phyloP scores from a whole-genome alignment of 345 rosid species.

The Euphorbia tirucalli region DNA sequence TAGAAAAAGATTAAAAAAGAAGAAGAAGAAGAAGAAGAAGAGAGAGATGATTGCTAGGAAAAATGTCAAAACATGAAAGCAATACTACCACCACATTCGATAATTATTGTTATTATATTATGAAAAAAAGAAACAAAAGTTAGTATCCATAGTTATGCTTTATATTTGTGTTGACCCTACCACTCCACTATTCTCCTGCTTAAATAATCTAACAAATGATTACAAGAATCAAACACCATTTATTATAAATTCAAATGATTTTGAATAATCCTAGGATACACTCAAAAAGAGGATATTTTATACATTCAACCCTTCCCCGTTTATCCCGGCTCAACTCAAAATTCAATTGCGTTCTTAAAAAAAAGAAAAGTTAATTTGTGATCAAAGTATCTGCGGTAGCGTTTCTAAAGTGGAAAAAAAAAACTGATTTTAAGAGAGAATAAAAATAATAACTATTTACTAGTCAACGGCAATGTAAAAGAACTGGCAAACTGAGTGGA shows the following conservation, averaged over 20 bases:
- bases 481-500: background rate
- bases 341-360: too few relatives aligned
- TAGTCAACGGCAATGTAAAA: background rate
- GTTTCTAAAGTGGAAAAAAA: too few relatives aligned
- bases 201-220: background rate
- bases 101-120: background rate
- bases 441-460: background rate
- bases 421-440: too few relatives aligned
- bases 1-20: background rate
- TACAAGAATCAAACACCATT: background rate
- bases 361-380: too few relatives aligned
- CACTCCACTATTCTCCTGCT: background rate
- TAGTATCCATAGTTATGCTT: background rate
- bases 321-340: too few relatives aligned
- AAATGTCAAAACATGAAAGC: slow-evolving; percentile 2
- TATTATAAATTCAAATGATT: background rate
- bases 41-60: background rate
- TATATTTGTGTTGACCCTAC: slow-evolving; percentile 1
- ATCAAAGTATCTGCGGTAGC: too few relatives aligned
- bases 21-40: too few relatives aligned
- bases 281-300: background rate
- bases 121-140: slow-evolving; percentile 2
- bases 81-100: background rate
- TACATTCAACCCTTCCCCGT: too few relatives aligned
- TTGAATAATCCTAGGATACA: background rate